phyloP scores from a whole-genome alignment of 2,329 filamentous ascomycete species.

The Fusarium graminum region DNA sequence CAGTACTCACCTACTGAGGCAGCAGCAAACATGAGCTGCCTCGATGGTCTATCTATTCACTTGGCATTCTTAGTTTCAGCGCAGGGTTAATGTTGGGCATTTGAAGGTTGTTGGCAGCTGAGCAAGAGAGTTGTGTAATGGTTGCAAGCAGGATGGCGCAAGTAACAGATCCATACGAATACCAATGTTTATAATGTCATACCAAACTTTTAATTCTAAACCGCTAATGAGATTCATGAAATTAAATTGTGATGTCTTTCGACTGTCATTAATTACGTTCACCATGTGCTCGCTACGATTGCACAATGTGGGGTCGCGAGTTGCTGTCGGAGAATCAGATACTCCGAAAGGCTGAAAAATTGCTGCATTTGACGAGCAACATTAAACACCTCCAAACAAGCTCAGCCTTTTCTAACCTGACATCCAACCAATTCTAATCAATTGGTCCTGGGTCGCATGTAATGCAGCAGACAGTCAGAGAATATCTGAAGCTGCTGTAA shows the following conservation, averaged over 20 bases:
- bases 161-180: constrained; percentile 39
- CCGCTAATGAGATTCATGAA: not conserved
- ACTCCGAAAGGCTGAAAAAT: constrained; percentile 44
- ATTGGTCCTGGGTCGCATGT: constrained; percentile 45
- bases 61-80: constrained; percentile 10
- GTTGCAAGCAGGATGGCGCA: constrained; percentile 31
- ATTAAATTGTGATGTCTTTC: not conserved
- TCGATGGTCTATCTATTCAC: constrained; percentile 23
- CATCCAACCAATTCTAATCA: constrained; percentile 44
- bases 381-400: constrained; percentile 31
- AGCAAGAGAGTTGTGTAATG: constrained; percentile 37
- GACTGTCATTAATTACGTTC: not conserved
- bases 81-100: constrained; percentile 35
- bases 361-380: constrained; percentile 25
- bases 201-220: not conserved
- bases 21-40: constrained; percentile 26
- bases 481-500: constrained; percentile 37
- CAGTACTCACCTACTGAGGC: constrained; percentile 10
- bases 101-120: constrained; percentile 28
- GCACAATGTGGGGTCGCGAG: not conserved
- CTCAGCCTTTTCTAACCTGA: constrained; percentile 26
- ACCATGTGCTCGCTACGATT: not conserved
- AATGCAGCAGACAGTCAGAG: constrained; percentile 42
- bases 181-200: constrained; percentile 37
- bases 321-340: constrained; percentile 19